Percentiles rank a stretch among this genome's conserved stretches.
Conservation (phyloP, 768 basidiomycete genomes). For the Hygrophoropsis aurantiaca region DNA sequence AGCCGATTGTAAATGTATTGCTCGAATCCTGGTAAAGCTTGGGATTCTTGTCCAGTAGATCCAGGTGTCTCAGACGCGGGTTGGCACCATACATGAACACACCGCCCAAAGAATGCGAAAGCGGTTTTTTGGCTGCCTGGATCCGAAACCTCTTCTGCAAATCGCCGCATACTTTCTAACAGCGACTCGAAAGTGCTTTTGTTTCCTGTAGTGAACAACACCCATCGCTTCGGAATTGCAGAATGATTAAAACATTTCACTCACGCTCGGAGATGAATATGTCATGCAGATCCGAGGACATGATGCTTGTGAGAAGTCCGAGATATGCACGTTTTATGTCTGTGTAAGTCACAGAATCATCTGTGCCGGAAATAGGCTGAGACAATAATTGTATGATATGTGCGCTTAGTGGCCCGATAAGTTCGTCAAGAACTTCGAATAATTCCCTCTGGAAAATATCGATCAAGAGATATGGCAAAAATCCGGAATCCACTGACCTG, state of each 20-base stretch:
- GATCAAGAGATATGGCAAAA: slow-evolving; percentile 1
- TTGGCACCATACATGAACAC: slow-evolving; percentile 68
- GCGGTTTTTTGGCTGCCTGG: slow-evolving; percentile 75
- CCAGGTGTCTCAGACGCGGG: slow-evolving; percentile 33
- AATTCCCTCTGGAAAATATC: slow-evolving; percentile 63
- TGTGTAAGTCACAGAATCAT: slow-evolving; percentile 74
- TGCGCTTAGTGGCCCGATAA: slow-evolving; percentile 81
- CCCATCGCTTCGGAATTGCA: no score
- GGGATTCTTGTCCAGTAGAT: slow-evolving; percentile 33
- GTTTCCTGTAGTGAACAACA: slow-evolving; percentile 48
- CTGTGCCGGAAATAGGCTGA: slow-evolving; percentile 83
- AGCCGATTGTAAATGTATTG: slow-evolving; percentile 86
- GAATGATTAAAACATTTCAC: slow-evolving; percentile 24
- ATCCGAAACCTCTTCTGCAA: slow-evolving; percentile 79
- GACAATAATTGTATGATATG: slow-evolving; percentile 79
- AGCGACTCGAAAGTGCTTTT: slow-evolving; percentile 66
- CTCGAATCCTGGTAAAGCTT: slow-evolving; percentile 83
- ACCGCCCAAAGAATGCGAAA: slow-evolving; percentile 72
- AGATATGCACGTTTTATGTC: slow-evolving; percentile 92
- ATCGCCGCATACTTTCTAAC: slow-evolving; percentile 67
- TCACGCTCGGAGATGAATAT: slow-evolving; percentile 88
- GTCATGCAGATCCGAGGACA: slow-evolving; percentile 76
- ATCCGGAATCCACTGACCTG: slow-evolving; percentile 51
- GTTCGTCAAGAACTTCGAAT: slow-evolving; percentile 84
- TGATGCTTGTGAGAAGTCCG: slow-evolving; percentile 73